These are phyloP conservation scores for Dictyostelium capitatum DNA, from an alignment of 78 protist species.

Conservation along the genomic window DNA sequence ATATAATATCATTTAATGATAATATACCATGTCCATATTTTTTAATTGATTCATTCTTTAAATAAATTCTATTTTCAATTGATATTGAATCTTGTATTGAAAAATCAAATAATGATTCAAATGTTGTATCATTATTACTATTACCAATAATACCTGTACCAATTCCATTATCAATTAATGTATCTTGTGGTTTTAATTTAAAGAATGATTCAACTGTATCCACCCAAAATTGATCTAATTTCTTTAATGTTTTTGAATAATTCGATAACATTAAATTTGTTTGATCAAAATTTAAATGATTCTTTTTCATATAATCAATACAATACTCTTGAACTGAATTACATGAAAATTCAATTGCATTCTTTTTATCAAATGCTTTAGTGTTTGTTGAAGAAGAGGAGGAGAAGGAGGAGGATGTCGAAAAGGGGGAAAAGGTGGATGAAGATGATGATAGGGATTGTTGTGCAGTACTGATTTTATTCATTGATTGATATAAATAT, in stretches of 20 bases:
- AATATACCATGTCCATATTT: too few relatives aligned
- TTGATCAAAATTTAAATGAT: background rate
- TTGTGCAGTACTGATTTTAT: background rate
- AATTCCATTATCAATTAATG: too few relatives aligned
- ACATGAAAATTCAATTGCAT: background rate
- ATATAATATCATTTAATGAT: too few relatives aligned
- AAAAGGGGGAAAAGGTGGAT: background rate
- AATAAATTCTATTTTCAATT: too few relatives aligned
- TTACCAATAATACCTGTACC: too few relatives aligned
- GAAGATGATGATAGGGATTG: background rate
- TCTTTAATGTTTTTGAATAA: background rate
- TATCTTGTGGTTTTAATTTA: background rate
- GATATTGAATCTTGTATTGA: too few relatives aligned
- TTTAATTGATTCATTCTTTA: too few relatives aligned
- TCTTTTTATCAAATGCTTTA: background rate
- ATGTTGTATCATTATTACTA: too few relatives aligned
- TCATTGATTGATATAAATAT: background rate
- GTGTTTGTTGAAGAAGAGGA: too few relatives aligned
- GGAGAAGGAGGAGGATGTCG: background rate
- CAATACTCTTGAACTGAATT: constrained; percentile 4
- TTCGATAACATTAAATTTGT: background rate
- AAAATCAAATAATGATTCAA: too few relatives aligned
- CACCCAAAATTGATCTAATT: background rate
- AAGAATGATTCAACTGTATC: background rate
- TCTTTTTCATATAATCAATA: background rate